Conservation (phyloP, 1,139 yeast species). For the Debaryomycetaceae sp. region DNA sequence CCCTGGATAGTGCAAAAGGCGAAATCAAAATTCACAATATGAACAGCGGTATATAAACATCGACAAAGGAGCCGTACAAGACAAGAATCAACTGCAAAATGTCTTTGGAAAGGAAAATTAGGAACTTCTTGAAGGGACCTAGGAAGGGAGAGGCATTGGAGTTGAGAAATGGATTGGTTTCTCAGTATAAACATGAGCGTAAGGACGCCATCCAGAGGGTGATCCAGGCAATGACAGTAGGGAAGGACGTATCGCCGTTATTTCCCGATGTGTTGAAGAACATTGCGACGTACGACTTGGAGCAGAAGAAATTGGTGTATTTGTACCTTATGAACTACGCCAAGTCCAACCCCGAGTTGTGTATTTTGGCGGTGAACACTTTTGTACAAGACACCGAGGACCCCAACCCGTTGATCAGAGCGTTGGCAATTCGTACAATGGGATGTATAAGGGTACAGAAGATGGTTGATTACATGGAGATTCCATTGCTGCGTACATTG, state of each 20-base stretch:
- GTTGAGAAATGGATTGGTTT: constrained; percentile 83
- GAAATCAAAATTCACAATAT: neutral
- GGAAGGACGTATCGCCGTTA: constrained; percentile 93
- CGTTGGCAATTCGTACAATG: constrained; percentile 97
- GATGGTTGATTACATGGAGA: constrained; percentile 92
- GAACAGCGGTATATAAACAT: neutral
- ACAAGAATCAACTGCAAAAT: constrained; percentile 10
- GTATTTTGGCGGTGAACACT: constrained; percentile 94
- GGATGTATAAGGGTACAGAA: constrained; percentile 95
- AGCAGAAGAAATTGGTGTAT: constrained; percentile 94
- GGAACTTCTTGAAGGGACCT: constrained; percentile 45
- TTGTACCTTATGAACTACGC: constrained; percentile 96
- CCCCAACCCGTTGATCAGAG: constrained; percentile 93
- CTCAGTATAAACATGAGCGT: constrained; percentile 90
- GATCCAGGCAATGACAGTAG: constrained; percentile 97
- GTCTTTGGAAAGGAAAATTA: constrained; percentile 45
- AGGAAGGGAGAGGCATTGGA: constrained; percentile 80
- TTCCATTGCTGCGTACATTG: constrained; percentile 81
- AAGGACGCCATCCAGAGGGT: constrained; percentile 97
- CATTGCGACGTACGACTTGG: constrained; percentile 94
- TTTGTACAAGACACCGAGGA: constrained; percentile 96
- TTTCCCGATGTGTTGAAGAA: constrained; percentile 96
- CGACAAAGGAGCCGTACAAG: neutral
- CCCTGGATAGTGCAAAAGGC: neutral
- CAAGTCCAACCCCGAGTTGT: constrained; percentile 90